Conservation (phyloP, 768 basidiomycete species). For the Suillus sp. region DNA sequence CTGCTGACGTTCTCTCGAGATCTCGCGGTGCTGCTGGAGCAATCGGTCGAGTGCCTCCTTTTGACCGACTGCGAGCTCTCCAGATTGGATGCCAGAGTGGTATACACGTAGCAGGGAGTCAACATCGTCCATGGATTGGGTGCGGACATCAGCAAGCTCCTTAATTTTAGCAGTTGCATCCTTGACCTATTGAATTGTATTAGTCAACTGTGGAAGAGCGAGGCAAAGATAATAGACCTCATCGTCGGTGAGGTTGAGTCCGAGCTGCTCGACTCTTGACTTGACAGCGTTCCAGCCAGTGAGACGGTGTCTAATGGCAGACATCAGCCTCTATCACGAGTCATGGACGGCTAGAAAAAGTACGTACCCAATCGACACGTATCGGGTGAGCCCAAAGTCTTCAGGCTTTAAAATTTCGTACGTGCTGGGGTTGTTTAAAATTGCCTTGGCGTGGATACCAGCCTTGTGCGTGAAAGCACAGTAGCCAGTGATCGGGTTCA, state of each 20-base stretch:
- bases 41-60: slow-evolving; percentile 88
- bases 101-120: slow-evolving; percentile 95
- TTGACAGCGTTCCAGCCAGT: slow-evolving; percentile 99
- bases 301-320: slow-evolving; percentile 70
- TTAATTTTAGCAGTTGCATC: slow-evolving; percentile 99
- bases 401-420: slow-evolving; percentile 99
- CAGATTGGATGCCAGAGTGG: slow-evolving; percentile 90
- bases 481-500: slow-evolving; percentile 95
- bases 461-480: slow-evolving; percentile 99
- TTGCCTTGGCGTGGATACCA: slow-evolving; percentile 99
- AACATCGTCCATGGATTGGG: slow-evolving; percentile 99
- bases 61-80: slow-evolving; percentile 93
- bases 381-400: slow-evolving; percentile 96
- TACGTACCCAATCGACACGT: slow-evolving; percentile 91
- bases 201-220: slow-evolving; percentile 12
- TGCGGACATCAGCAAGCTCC: slow-evolving; percentile 97
- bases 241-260: slow-evolving; percentile 85
- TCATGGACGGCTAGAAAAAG: neutral
- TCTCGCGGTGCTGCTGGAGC: slow-evolving; percentile 72
- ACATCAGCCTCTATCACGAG: neutral
- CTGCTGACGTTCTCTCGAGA: slow-evolving; percentile 8
- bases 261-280: slow-evolving; percentile 96
- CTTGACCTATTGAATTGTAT: slow-evolving; percentile 65
- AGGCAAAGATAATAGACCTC: slow-evolving; percentile 49
- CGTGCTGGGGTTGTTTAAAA: slow-evolving; percentile 98